These are phyloP conservation scores for Patellifolia procumbens DNA, from an alignment of 179 eudicot species.

Conservation along the genomic window DNA sequence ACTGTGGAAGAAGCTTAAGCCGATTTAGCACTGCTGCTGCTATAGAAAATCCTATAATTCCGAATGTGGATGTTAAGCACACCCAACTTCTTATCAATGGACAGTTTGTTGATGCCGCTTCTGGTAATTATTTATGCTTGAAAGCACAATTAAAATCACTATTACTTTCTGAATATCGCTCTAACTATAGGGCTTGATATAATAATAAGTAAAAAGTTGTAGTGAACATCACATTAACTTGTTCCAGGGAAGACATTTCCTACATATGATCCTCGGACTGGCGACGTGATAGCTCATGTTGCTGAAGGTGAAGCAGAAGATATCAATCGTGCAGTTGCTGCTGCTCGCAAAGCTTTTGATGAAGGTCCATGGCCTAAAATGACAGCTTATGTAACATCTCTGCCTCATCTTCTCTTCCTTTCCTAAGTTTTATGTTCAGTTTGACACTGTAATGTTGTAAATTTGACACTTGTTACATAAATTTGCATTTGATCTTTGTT, in stretches of 20 bases:
- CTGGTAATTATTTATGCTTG: conserved; percentile 47
- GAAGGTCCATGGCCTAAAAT: conserved; percentile 98
- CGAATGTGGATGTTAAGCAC: conserved; percentile 62
- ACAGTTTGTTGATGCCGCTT: conserved; percentile 80
- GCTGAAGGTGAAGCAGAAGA: conserved; percentile 85
- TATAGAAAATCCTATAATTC: conserved; percentile 60
- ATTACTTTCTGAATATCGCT: neutral
- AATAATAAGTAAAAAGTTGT: too few relatives aligned
- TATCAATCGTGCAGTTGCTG: conserved; percentile 75
- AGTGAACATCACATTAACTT: neutral
- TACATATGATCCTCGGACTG: conserved; percentile 77
- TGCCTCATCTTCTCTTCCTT: neutral
- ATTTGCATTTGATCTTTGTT: neutral
- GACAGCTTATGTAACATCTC: conserved; percentile 67
- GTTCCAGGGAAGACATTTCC: conserved; percentile 86
- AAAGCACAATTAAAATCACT: too few relatives aligned
- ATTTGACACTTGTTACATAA: neutral
- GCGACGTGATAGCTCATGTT: conserved; percentile 75
- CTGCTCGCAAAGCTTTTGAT: conserved; percentile 94
- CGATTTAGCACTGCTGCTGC: conserved; percentile 63
- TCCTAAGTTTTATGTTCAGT: neutral
- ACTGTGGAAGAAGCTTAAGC: conserved; percentile 36
- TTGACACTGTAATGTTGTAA: neutral
- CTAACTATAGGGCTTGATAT: neutral
- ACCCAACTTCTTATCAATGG: conserved; percentile 88